A percentile compares a stretch with the other conserved stretches of the same genome.
phyloP scores from a whole-genome alignment of 768 basidiomycete species.

The Lyophyllum decastes region DNA sequence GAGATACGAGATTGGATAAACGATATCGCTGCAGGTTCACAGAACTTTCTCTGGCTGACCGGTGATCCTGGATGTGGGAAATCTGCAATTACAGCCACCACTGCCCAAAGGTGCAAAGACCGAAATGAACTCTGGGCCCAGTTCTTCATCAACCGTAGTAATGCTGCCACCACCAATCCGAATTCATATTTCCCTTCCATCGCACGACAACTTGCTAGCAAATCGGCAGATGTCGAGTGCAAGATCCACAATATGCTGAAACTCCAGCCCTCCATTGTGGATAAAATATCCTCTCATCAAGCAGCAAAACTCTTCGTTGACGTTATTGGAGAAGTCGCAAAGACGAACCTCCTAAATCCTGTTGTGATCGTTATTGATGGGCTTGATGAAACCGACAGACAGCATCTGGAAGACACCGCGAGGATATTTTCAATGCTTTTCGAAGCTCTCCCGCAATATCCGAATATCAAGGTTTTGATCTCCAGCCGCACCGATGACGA shows the following conservation, averaged over 20 bases:
- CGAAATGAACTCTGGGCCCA: constrained; percentile 14
- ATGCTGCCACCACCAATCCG: constrained; percentile 14
- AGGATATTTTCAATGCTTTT: constrained; percentile 16
- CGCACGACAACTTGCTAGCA: constrained; percentile 15
- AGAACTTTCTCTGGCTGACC: constrained; percentile 8
- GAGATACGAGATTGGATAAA: background rate
- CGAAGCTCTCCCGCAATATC: background rate
- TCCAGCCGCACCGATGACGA: constrained; percentile 22
- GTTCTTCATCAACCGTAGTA: constrained; percentile 17
- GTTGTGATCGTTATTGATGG: constrained; percentile 23
- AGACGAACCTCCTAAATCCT: constrained; percentile 3
- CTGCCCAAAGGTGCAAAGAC: constrained; percentile 6
- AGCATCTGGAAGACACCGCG: constrained; percentile 9
- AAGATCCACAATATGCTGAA: constrained; percentile 6
- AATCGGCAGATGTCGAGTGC: constrained; percentile 2
- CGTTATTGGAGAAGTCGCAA: constrained; percentile 8
- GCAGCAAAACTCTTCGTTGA: constrained; percentile 16
- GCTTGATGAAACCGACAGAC: constrained; percentile 19
- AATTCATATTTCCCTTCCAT: constrained; percentile 20
- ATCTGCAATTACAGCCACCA: constrained; percentile 13
- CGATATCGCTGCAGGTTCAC: background rate
- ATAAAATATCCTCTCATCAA: constrained; percentile 6
- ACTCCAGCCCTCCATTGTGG: constrained; percentile 11
- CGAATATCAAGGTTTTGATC: constrained; percentile 19
- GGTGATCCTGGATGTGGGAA: constrained; percentile 1